phyloP scores from a whole-genome alignment of 2,329 filamentous ascomycete species.

The Penicillium sp. region DNA sequence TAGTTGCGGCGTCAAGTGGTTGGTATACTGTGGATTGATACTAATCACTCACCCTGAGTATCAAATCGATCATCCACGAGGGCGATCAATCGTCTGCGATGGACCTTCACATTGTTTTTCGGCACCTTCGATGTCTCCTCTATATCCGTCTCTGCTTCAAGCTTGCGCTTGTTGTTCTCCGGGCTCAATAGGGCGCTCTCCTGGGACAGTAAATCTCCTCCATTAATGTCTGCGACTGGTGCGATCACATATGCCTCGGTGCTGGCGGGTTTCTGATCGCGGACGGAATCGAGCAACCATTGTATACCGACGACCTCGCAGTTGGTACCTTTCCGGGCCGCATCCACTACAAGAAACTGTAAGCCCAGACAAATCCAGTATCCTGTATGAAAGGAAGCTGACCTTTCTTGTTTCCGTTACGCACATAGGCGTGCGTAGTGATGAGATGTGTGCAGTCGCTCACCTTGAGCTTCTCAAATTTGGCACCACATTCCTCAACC shows the following conservation, averaged over 20 bases:
- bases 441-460: constrained; percentile 37
- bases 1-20: background rate
- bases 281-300: constrained; percentile 53
- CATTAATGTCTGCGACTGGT: background rate
- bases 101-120: background rate
- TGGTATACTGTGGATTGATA: background rate
- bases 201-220: background rate
- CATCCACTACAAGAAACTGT: background rate
- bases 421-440: constrained; percentile 27
- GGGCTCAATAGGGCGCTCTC: background rate
- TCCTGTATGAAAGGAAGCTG: too few species aligned
- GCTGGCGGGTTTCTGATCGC: background rate
- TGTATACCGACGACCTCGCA: constrained; percentile 58
- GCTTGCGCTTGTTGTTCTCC: background rate
- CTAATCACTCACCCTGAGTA: background rate
- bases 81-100: background rate
- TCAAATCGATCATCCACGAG: constrained; percentile 1
- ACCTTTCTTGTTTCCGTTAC: background rate
- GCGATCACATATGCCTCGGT: background rate
- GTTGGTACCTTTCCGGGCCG: constrained; percentile 42
- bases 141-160: background rate
- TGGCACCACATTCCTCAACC: constrained; percentile 34
- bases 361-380: background rate
- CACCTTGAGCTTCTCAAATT: constrained; percentile 24
- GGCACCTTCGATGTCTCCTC: background rate